Conservation (phyloP, 352 stramenopile genomes). For the Lagenidium giganteum region DNA sequence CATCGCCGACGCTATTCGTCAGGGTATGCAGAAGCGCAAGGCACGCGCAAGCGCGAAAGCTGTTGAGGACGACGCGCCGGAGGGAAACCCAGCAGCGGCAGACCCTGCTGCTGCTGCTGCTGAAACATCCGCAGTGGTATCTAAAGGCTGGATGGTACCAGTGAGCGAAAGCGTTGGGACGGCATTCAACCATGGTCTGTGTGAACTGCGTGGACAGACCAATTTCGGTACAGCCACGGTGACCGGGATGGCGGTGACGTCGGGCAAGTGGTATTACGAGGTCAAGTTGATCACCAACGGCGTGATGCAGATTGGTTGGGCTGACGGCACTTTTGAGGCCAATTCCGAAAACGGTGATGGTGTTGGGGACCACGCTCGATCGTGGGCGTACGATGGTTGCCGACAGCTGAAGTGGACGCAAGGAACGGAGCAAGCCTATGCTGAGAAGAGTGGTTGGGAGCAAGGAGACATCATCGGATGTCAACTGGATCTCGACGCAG, state of each 20-base stretch:
- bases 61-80: conserved; percentile 15
- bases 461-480: conserved; percentile 88
- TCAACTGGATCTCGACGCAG: conserved; percentile 69
- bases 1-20: conserved; percentile 63
- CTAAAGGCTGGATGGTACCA: conserved; percentile 42
- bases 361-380: conserved; percentile 86
- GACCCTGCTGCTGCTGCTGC: conserved; percentile 23
- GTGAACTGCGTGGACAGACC: conserved; percentile 59
- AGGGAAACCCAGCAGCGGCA: no score
- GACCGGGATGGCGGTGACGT: conserved; percentile 29
- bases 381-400: conserved; percentile 88
- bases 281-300: conserved; percentile 85
- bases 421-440: conserved; percentile 60
- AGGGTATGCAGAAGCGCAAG: conserved; percentile 47
- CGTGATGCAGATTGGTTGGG: conserved; percentile 91
- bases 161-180: conserved; percentile 33
- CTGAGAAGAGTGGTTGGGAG: conserved; percentile 54
- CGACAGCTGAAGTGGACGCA: conserved; percentile 84
- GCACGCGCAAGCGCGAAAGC: background rate
- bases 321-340: conserved; percentile 67
- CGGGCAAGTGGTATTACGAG: conserved; percentile 89
- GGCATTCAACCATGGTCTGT: conserved; percentile 64
- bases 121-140: conserved; percentile 21
- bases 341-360: conserved; percentile 83
- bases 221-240: conserved; percentile 78